Base-by-base conservation (phyloP, 768 basidiomycete species). In the Ephemerocybe angulata region DNA sequence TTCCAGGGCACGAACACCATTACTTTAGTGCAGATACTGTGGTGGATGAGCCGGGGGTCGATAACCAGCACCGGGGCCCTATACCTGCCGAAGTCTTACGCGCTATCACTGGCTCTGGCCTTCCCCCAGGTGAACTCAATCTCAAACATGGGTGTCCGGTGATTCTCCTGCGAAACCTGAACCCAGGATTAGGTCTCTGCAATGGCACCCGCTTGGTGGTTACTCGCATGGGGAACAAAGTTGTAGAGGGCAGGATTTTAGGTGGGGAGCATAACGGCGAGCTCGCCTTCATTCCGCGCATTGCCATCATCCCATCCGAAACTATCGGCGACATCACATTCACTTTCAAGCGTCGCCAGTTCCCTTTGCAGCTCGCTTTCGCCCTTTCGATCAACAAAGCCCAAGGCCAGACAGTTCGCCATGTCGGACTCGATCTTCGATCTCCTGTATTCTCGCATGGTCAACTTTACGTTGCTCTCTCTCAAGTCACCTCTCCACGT, bases 351-450 rank as follows among this genome's bases (percentile, higher is more conserved):
- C 65, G 70, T 3, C 52, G 59, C 0, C 76, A 78, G 60, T 77
- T 77, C 37, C 68, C 73, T 40, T 57, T 76, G 0, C 55, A 62
- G 7, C 56, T 76, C 5, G 70, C 71, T 1, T 76, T 75, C 67
- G 67, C 68, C 0, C 63, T 75, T 50, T 65, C 64, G 10, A 72
- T 75, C 54, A 75, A 77, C 60, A 76, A 76, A 52, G 54, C 70
- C 5, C 73, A 75, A 59, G 50, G 75, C 70, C 33, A 35, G 33
- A 35, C 33, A 21, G 62, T 73, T 0, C 55, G 58, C 33, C 37
- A 59, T 56, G 67, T 73, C 21, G 70, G 70, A 2, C 24, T 76
- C 19, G 63, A 74, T 50, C 57, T 75, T 0, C 54, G 56, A 3
- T 42, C 35, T 11, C 60, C 68, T n/a, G 68, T 72, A 0, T 76